Conservation (phyloP, 441 rosid species). For the Arabidopsis lyrata region DNA sequence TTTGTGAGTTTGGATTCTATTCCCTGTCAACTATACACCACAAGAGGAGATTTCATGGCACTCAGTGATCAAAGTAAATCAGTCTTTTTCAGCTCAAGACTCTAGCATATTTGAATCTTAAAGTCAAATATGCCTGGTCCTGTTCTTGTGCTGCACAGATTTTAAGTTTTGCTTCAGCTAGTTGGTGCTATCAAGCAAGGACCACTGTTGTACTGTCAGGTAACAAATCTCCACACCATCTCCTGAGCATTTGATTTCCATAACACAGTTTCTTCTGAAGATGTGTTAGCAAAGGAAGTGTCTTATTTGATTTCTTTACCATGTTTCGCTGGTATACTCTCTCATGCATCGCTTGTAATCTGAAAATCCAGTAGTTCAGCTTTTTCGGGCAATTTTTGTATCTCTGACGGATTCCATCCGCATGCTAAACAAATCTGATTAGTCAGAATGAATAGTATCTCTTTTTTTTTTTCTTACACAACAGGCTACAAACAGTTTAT, state of each 20-base stretch:
- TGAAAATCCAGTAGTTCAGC: background rate
- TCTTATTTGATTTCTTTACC: background rate
- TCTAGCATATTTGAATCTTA: constrained; percentile 11
- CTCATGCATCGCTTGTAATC: constrained; percentile 9
- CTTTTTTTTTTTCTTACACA: constrained; percentile 1
- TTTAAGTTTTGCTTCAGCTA: background rate
- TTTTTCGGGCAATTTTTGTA: background rate
- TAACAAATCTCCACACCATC: constrained; percentile 8
- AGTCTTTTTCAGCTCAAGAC: constrained; percentile 5
- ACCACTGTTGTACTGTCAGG: constrained; percentile 26
- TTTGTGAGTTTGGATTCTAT: constrained; percentile 2
- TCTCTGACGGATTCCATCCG: background rate
- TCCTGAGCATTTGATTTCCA: background rate
- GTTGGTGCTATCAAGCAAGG: constrained; percentile 22
- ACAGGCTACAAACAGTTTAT: constrained; percentile 27
- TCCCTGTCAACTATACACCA: constrained; percentile 18
- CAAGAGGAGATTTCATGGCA: background rate
- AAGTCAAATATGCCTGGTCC: background rate
- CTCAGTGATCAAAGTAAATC: background rate
- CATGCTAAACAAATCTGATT: constrained; percentile 8
- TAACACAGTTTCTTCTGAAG: background rate
- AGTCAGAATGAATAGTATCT: constrained; percentile 26
- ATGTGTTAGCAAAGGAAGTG: background rate
- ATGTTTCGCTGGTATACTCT: constrained; percentile 18
- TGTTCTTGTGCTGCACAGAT: background rate